Evolutionary conservation across 768 basidiomycete species (phyloP), one percentile per base, ranked within the genome.

Genomic region (Rhizopogon roseolus): DNA sequence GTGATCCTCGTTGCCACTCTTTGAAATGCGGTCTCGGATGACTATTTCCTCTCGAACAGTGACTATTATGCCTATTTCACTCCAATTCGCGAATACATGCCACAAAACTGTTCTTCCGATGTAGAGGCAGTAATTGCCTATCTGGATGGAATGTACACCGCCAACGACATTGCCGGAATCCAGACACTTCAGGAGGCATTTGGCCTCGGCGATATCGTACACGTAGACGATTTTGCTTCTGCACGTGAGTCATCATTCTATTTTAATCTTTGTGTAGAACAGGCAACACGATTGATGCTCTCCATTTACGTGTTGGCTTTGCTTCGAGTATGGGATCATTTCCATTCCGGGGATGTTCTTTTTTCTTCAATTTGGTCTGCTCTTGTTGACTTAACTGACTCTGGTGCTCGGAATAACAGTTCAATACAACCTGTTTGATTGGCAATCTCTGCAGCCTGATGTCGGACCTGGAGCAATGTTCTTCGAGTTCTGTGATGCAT

Each of bases 81-180:
- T 55, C 86, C 86, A 11, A 80, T 86, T 58, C 81, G 81, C 14
- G 72, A 79, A 58, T 70, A 80, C 60, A 88, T 88, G 85, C 82
- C 86, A 2, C 58, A 59, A 57, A 90, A 90, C 65, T 90, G 88
- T 68, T 88, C 86, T 7, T 78, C 84, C 0, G 88, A 90, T 60
- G 76, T 88, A 29, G 71, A 86, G 64, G 77, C 77, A 5, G 85
- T 84, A 14, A 76, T 89, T 50, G 62, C 76, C 5, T 76, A 86
- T 58, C 69, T 89, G 38, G 88, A 89, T 61, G 49, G 74, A 50
- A 79, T 81, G 6, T 81, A 86, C 58, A 66, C 68, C 0, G 70
- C 70, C 4, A 72, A 72, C 1, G 71, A 82, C 67, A 22, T 22
- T 22, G 22, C 22, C 28, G 78, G 80, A 11, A 82, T 86, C 36